phyloP scores from a whole-genome alignment of 306 rosid species.

The Cyclanthera cordifolia region DNA sequence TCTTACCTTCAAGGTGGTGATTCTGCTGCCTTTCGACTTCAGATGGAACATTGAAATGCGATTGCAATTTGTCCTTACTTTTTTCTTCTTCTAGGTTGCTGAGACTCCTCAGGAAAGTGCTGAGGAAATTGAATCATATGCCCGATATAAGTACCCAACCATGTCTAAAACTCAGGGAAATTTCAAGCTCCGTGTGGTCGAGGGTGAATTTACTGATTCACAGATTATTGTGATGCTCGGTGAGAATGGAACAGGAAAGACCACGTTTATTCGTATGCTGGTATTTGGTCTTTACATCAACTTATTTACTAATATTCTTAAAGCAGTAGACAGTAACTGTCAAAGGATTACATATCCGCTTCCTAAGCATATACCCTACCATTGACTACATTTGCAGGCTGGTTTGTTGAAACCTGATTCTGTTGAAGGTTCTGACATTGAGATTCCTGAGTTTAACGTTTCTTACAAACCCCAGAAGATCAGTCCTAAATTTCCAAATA shows the following conservation, averaged over 20 bases:
- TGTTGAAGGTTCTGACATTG: constrained; percentile 59
- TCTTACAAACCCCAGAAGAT: constrained; percentile 98
- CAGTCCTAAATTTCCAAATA: constrained; percentile 70
- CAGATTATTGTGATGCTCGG: constrained; percentile 98
- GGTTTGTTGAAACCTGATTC: constrained; percentile 85
- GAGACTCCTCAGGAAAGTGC: constrained; percentile 95
- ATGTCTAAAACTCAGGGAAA: constrained; percentile 87
- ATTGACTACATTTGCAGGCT: constrained; percentile 44
- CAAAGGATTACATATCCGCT: not conserved
- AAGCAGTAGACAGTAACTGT: not conserved
- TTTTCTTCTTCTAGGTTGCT: constrained; percentile 60
- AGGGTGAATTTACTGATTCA: constrained; percentile 97
- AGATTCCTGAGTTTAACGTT: constrained; percentile 90
- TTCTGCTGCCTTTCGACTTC: not conserved
- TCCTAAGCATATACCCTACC: constrained; percentile 2
- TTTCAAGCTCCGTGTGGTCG: constrained; percentile 65
- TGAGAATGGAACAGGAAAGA: constrained; percentile 98
- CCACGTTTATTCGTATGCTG: constrained; percentile 98
- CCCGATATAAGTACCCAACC: constrained; percentile 85
- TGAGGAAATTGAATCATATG: constrained; percentile 84
- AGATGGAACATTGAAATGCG: constrained; percentile 3
- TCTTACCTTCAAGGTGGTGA: constrained; percentile 74
- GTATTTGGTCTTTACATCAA: constrained; percentile 32
- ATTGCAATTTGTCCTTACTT: constrained; percentile 4
- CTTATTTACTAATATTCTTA: not conserved